A percentile compares a stretch with the other conserved stretches of the same genome.
phyloP scores from a whole-genome alignment of 257 asterid species.

The Fraxinus cuspidata region DNA sequence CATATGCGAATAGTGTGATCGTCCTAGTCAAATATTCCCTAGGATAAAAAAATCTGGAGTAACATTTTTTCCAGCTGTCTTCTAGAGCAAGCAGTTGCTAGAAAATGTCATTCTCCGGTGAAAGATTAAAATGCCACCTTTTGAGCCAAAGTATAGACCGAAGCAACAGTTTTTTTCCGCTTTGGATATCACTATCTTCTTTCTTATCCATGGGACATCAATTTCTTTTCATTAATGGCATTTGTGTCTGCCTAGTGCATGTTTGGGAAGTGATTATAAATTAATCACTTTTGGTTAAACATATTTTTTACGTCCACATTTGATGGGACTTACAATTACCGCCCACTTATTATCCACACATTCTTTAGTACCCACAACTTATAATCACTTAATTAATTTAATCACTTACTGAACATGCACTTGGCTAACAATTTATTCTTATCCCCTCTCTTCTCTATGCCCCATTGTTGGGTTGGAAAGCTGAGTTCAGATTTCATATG shows the following conservation, averaged over 20 bases:
- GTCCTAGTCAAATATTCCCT: not conserved
- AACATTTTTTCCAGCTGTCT: not conserved
- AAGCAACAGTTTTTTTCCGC: not conserved
- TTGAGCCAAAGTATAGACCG: not conserved
- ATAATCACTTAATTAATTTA: too few species aligned
- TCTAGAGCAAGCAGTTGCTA: not conserved
- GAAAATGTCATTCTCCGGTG: not conserved
- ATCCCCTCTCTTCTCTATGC: not conserved
- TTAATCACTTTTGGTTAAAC: too few species aligned
- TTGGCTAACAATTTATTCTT: not conserved
- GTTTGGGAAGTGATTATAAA: too few species aligned
- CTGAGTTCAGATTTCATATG: not conserved
- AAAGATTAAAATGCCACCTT: not conserved
- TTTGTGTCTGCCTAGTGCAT: not conserved
- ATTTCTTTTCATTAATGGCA: not conserved
- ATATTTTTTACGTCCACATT: too few species aligned
- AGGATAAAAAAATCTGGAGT: not conserved
- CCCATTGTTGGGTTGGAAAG: not conserved
- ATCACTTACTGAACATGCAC: too few species aligned
- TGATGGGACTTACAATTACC: too few species aligned
- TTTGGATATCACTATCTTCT: not conserved
- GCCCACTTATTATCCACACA: too few species aligned
- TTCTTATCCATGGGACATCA: not conserved
- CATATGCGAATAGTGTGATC: not conserved
- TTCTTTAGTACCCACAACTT: too few species aligned